Base-by-base conservation (phyloP, 352 stramenopile genomes). In the Globisporangium irregulare region DNA sequence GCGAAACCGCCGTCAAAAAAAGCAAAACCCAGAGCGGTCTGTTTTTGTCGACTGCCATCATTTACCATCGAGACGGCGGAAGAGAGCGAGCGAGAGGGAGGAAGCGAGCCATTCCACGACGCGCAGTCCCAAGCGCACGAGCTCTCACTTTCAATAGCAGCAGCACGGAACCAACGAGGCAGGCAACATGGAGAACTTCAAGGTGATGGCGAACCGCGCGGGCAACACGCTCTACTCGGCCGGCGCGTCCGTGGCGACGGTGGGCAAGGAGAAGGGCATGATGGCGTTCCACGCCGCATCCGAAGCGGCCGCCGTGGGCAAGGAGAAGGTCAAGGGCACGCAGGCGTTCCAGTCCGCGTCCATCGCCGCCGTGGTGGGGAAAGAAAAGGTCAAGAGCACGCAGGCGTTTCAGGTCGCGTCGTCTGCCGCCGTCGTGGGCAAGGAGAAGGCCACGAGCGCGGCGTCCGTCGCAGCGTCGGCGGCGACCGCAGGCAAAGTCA, bases 191-290 rank as follows among this genome's bases (percentile, higher is more conserved):
- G 83, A 86, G 43, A 88, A 87, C 73, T 72, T 88, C 69, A 89
- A 89, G 70, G 81, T 68, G 66, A 89, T 92, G 79, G 81, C 81
- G 18, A 92, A 88, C 68, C 84, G 84, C 68, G 84, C 84, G 27
- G 84, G 81, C 61, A 90, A 90, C 72, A 90, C 84, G 59, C 82
- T 92, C 18, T 89, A 86, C 73, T 79, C 80, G 43, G 84, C 81
- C 20, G 83, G 80, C 38, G 75, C 78, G 58, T 79, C 80, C 0
- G 80, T 81, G 2, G 76, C 77, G 72, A 71, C 74, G 64, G 68
- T 75, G 22, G 78, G 81, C 1, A 81, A 76, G 27, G 81, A 88
- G 43, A 87, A 87, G 68, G 79, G 72, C 43, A 61, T 70, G 66
- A 62, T 71, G 59, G 72, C 72, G 38, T 64, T 74, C 36, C 50